phyloP scores from a whole-genome alignment of 2,329 filamentous ascomycete species.

The Trichoderma sp. region DNA sequence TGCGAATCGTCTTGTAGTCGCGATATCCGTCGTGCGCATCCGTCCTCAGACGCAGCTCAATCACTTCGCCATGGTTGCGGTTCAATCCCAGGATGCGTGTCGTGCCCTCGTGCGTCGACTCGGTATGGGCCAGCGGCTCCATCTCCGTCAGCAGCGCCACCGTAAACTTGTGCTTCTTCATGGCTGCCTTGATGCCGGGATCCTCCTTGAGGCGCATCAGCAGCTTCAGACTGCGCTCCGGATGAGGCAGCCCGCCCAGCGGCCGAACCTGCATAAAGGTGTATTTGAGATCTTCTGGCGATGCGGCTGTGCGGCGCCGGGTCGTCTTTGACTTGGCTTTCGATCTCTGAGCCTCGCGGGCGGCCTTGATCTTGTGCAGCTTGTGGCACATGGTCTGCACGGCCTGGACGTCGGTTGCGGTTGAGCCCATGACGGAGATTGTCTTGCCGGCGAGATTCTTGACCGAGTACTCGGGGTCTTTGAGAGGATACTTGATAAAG shows the following conservation, averaged over 20 bases:
- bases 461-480: conserved; percentile 57
- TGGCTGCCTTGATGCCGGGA: conserved; percentile 79
- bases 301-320: conserved; percentile 24
- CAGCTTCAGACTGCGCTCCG: conserved; percentile 70
- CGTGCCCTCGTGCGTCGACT: conserved; percentile 69
- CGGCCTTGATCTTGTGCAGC: conserved; percentile 53
- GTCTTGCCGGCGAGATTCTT: conserved; percentile 58
- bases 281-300: conserved; percentile 66
- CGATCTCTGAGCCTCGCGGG: conserved; percentile 41
- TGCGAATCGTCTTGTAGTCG: conserved; percentile 88
- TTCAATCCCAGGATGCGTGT: conserved; percentile 84
- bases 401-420: conserved; percentile 60
- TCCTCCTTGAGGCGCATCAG: conserved; percentile 79
- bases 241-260: conserved; percentile 75
- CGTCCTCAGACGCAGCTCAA: conserved; percentile 87
- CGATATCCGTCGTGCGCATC: conserved; percentile 93
- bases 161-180: conserved; percentile 82
- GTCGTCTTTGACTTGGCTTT: conserved; percentile 37
- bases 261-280: conserved; percentile 81
- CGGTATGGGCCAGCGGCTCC: conserved; percentile 83
- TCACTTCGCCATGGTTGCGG: conserved; percentile 83
- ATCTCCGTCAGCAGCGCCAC: conserved; percentile 92
- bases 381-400: conserved; percentile 54
- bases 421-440: conserved; percentile 68
- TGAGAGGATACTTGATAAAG: conserved; percentile 67